Evolutionary conservation across 2,329 filamentous ascomycete species (phyloP), one percentile per base, ranked within the genome.

Genomic region (Botrytis aclada): DNA sequence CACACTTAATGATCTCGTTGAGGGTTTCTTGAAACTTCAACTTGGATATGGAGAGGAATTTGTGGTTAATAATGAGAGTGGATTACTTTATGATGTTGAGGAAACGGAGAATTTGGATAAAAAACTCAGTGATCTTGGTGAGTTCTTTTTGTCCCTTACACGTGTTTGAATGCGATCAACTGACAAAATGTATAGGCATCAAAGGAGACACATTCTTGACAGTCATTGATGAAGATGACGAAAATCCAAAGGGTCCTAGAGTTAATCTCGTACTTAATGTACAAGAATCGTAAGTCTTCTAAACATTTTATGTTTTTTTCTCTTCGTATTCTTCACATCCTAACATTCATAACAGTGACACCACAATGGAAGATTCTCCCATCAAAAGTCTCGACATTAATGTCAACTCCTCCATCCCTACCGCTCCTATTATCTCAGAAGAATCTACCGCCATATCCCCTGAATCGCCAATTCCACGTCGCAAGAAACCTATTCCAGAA

Each of bases 81-180:
- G 91, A 69, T 86, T 95, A n/a, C 86, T 98, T 60, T 98, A 97
- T 78, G 96, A 98, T 78, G 88, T 91, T 0, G 96, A 98, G 72
- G 89, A 97, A 79, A 93, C 93, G 7, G 93, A 97, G 73, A 97
- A 98, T 78, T 84, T 98, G 1, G 82, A 85, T 1, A 97, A 94
- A 84, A 94, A 92, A 74, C 86, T 99, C 69, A 86, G 83, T 39
- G 93, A 97, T 32, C 86, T 98, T 14, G 93, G 89, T 88, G 84
- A 77, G 84, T 72, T 69, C 29, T 20, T 25, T 29, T 67, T 39
- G 12, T 29, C 72, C 14, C 18, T 62, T 29, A 16, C 25, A 39
- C 34, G 3, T 12, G 29, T 7, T 9, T 45, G 22, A 22, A 34
- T 32, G 20, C 39, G 16, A 29, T 32, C 45, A 39, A n/a, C 41